Percentiles rank a stretch among this genome's conserved stretches.
phyloP scores from a whole-genome alignment of 352 stramenopile species.

The Phytophthora ohioensis region DNA sequence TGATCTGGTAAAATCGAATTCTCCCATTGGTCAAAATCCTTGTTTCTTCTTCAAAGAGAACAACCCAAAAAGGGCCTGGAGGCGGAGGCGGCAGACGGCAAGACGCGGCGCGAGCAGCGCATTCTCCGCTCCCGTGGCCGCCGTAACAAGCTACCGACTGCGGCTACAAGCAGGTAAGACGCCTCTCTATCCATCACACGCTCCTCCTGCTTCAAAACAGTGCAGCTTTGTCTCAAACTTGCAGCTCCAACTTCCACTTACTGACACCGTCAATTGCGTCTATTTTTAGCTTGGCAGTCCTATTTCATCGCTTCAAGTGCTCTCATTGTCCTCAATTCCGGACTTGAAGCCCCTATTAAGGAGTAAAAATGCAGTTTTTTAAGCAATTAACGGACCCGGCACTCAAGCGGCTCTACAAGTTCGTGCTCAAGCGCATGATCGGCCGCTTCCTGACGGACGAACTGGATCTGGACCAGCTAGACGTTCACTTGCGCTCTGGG shows the following conservation, averaged over 20 bases:
- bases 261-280: constrained; percentile 19
- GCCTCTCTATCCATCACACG: background rate
- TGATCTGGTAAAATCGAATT: background rate
- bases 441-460: constrained; percentile 88
- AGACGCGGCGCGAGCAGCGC: constrained; percentile 20
- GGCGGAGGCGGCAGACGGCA: constrained; percentile 26
- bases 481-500: constrained; percentile 84
- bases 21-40: constrained; percentile 23
- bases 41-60: constrained; percentile 44
- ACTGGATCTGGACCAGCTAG: constrained; percentile 87
- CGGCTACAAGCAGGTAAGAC: constrained; percentile 16
- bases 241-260: constrained; percentile 3
- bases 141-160: background rate
- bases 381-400: constrained; percentile 89
- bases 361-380: constrained; percentile 80
- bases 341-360: background rate
- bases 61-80: constrained; percentile 38
- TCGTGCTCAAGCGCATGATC: constrained; percentile 91
- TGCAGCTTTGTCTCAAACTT: background rate
- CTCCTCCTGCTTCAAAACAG: constrained; percentile 4
- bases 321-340: constrained; percentile 2
- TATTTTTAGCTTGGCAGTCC: constrained; percentile 22
- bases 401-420: constrained; percentile 93
- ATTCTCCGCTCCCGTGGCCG: constrained; percentile 11
- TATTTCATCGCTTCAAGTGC: constrained; percentile 6